Percentiles rank a stretch among this genome's conserved stretches.
These are phyloP conservation scores for Xylaria acuta DNA, from an alignment of 495 filamentous ascomycete genomes.

Conservation along the genomic window DNA sequence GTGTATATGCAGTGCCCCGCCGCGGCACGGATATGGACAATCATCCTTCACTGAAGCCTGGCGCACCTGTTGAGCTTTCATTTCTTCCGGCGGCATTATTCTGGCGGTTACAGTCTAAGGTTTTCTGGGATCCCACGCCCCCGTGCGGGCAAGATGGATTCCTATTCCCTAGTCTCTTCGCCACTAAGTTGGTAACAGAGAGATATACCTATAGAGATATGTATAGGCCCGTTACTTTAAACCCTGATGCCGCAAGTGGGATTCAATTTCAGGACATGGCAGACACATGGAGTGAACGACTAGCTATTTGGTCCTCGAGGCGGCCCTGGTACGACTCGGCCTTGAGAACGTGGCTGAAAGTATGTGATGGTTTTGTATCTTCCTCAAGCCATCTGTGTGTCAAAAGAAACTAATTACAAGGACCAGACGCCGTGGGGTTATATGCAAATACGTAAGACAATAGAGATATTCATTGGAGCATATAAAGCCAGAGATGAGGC, in stretches of 20 bases:
- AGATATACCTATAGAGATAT: background rate
- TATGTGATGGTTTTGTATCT: background rate
- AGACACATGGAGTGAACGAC: background rate
- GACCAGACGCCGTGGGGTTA: background rate
- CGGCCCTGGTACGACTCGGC: background rate
- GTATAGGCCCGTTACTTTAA: background rate
- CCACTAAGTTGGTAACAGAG: background rate
- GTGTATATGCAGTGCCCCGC: background rate
- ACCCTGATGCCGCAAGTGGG: background rate
- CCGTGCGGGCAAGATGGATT: background rate
- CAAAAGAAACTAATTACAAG: background rate
- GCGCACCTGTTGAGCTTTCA: background rate
- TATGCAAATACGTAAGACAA: background rate
- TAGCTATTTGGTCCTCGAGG: background rate
- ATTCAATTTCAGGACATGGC: background rate
- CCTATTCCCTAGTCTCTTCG: background rate
- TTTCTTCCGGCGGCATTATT: background rate
- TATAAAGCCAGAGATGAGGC: background rate
- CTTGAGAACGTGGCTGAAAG: background rate
- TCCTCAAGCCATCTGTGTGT: background rate
- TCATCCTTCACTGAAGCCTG: background rate
- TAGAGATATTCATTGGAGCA: background rate
- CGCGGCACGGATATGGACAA: background rate
- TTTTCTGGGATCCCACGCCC: background rate
- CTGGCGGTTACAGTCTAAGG: constrained; percentile 11